These are phyloP conservation scores for Ascochyta pisi DNA, from an alignment of 2,329 filamentous ascomycete species.

Conservation along the genomic window DNA sequence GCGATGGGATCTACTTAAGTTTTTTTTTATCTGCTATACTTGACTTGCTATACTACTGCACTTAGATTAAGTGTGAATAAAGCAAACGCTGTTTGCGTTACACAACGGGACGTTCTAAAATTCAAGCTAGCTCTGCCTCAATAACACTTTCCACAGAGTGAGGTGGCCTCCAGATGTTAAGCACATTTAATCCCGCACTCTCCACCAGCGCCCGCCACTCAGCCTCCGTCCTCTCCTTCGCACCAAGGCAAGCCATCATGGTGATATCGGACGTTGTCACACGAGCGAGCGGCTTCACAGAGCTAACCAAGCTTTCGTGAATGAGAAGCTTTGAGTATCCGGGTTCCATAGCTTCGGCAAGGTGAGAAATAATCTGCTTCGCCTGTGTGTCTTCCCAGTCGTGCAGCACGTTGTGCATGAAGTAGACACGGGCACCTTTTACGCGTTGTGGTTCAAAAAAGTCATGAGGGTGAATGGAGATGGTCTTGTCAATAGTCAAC, in stretches of 20 bases:
- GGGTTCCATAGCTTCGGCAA: constrained; percentile 45
- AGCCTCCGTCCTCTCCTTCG: constrained; percentile 46
- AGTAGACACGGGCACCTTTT: constrained; percentile 49
- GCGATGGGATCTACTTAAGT: too few relatives aligned
- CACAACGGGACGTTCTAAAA: not conserved
- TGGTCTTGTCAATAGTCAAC: constrained; percentile 25
- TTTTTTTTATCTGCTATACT: too few relatives aligned
- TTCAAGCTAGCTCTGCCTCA: constrained; percentile 15
- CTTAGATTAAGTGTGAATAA: not conserved
- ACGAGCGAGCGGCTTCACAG: constrained; percentile 42
- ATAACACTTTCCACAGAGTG: constrained; percentile 20
- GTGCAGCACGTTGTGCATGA: constrained; percentile 51
- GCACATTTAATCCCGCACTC: constrained; percentile 16
- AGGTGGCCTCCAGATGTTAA: constrained; percentile 16
- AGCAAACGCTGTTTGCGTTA: constrained; percentile 3
- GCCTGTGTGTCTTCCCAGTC: constrained; percentile 50
- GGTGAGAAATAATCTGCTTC: constrained; percentile 46
- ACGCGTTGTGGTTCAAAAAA: constrained; percentile 42
- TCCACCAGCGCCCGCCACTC: constrained; percentile 45
- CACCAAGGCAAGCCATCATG: constrained; percentile 49
- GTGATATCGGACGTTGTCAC: constrained; percentile 44
- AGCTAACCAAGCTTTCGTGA: constrained; percentile 50
- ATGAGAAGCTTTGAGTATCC: constrained; percentile 51
- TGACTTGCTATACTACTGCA: too few relatives aligned
- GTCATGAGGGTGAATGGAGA: constrained; percentile 26